These are phyloP conservation scores for Xylaria acuta DNA, from an alignment of 495 filamentous ascomycete species.

Conservation along the genomic window DNA sequence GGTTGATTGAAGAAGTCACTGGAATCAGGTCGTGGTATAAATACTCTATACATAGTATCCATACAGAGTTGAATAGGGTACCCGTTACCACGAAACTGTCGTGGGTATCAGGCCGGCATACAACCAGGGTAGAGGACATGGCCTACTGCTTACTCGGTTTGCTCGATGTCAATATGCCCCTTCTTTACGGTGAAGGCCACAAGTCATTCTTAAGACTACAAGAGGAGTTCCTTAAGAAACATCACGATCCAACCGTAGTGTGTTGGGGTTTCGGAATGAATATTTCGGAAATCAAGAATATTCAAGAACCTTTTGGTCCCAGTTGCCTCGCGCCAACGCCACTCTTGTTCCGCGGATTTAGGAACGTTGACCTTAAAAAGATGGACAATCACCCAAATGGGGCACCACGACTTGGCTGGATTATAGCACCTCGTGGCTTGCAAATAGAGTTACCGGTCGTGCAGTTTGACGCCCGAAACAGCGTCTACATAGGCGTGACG, in stretches of 20 bases:
- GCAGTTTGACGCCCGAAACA: neutral
- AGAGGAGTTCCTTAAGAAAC: slow-evolving; percentile 28
- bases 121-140: slow-evolving; percentile 31
- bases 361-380: neutral
- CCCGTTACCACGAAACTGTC: slow-evolving; percentile 1
- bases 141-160: slow-evolving; percentile 35
- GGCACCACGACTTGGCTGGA: neutral
- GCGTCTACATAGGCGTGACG: neutral
- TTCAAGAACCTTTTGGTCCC: neutral
- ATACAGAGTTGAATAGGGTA: too few relatives aligned
- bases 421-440: neutral
- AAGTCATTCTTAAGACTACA: slow-evolving; percentile 30
- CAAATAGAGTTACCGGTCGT: neutral
- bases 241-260: neutral
- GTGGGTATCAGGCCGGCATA: slow-evolving; percentile 17
- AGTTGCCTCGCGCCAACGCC: slow-evolving; percentile 6
- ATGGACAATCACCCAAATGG: neutral
- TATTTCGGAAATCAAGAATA: neutral
- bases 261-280: neutral
- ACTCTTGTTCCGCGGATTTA: neutral
- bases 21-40: neutral
- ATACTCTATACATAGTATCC: too few relatives aligned
- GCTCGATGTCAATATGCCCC: slow-evolving; percentile 31
- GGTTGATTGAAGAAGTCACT: neutral
- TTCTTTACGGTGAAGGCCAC: slow-evolving; percentile 29